A percentile compares a stretch with the other conserved stretches of the same genome.
Evolutionary conservation across 331 rosid genomes (phyloP).

Genomic region (Pyrus hybrid): DNA sequence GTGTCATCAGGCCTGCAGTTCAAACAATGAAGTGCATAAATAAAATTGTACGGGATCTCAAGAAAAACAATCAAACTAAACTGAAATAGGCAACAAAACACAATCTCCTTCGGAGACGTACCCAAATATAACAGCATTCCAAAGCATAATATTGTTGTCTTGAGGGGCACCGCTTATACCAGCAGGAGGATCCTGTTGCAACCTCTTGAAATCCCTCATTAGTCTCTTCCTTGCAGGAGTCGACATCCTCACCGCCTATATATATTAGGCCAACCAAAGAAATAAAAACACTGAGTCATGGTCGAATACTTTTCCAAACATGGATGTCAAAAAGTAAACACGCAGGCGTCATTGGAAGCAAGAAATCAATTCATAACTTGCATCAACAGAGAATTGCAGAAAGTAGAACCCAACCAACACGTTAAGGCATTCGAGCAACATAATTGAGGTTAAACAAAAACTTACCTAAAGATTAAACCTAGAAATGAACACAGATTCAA

Average conservation of each 20-base stretch:
- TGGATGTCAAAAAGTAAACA: background rate
- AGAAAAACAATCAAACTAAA: background rate
- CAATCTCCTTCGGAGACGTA: slow-evolving; percentile 18
- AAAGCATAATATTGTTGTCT: slow-evolving; percentile 90
- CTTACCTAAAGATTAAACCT: background rate
- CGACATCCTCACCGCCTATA: slow-evolving; percentile 82
- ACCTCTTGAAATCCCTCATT: slow-evolving; percentile 96
- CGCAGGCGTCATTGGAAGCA: background rate
- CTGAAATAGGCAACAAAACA: background rate
- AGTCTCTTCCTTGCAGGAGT: slow-evolving; percentile 93
- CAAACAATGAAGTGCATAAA: slow-evolving; percentile 5
- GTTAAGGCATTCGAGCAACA: background rate
- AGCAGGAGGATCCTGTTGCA: slow-evolving; percentile 98
- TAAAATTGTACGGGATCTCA: background rate
- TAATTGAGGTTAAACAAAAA: background rate
- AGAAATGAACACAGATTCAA: background rate
- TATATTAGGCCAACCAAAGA: slow-evolving; percentile 7
- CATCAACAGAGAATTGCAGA: background rate
- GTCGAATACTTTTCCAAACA: background rate
- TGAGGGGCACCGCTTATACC: slow-evolving; percentile 34
- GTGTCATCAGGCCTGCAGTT: slow-evolving; percentile 93
- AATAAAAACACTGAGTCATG: background rate
- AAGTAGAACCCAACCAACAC: background rate
- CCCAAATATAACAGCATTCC: slow-evolving; percentile 99
- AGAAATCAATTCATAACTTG: background rate